Evolutionary conservation across 306 rosid genomes (phyloP), one percentile per base, ranked within the genome.

Genomic region (Psophocarpus tetragonolobus): DNA sequence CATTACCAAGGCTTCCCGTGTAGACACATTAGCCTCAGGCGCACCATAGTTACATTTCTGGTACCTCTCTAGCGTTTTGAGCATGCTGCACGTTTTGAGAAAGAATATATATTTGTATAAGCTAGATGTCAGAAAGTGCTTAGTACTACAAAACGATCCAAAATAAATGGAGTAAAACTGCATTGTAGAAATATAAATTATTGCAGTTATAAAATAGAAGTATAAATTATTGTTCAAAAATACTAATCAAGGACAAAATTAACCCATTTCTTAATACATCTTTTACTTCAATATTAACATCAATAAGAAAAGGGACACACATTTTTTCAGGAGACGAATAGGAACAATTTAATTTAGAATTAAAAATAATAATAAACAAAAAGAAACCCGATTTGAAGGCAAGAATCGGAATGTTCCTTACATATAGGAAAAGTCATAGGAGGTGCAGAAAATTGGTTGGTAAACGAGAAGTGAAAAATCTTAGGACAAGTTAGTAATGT

Each of bases 41-140:
- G 94, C 96, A 74, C 96, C 98, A 87, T 92, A 96, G 90, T 91
- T 96, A 87, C 96, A 88, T 84, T 96, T 96, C 84, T 96, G 98
- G 79, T 96, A 96, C 89, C 94, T 91, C 85, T 96, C 99, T n/a
- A 96, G 91, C n/a, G 99, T 90, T 87, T 91, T 93, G 81, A 92
- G 96, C 99, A 91, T 92, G 96, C 99, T 96, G 87, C 41, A 60
- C 39, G 67, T 60, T 60, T 60, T 32, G 42, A 62, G 15, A 62
- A 33, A 62, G 15, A 29, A 63, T 9, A 64, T 10, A 38, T 20
- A 61, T 74, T 47, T 29, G 35, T 65, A 35, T 32, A 26, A 57
- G 20, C 21, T 67, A 54, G 11, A 39, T 36, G 51, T 39, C 51
- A 74, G 33, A 65, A 65, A 51, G 33, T 32, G 4, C 62, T 58